These are phyloP conservation scores for button mushroom (Agaricus bisporus) DNA, from an alignment of 768 basidiomycete species.

Conservation along the genomic window DNA sequence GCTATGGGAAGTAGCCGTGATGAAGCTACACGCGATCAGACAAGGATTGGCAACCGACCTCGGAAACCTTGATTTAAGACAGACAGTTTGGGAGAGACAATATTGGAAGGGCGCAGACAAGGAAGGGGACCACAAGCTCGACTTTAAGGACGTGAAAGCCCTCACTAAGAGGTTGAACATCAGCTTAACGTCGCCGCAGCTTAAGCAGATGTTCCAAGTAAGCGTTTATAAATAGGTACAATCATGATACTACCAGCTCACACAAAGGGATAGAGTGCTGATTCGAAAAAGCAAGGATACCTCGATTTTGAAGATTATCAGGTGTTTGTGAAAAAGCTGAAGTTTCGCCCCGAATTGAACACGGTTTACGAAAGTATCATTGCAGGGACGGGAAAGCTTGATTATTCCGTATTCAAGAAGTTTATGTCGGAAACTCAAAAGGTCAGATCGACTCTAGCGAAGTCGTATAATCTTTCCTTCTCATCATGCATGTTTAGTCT, in stretches of 20 bases:
- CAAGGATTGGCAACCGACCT: conserved; percentile 66
- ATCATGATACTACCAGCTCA: neutral
- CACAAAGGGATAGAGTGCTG: conserved; percentile 46
- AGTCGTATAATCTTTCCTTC: neutral
- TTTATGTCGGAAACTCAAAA: conserved; percentile 42
- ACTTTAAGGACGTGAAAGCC: conserved; percentile 66
- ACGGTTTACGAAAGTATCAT: conserved; percentile 42
- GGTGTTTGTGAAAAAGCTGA: conserved; percentile 75
- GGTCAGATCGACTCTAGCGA: conserved; percentile 17
- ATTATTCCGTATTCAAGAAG: conserved; percentile 34
- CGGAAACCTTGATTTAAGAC: conserved; percentile 55
- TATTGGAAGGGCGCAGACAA: conserved; percentile 76
- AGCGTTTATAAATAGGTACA: conserved; percentile 7
- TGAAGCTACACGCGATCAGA: conserved; percentile 57
- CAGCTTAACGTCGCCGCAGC: conserved; percentile 44
- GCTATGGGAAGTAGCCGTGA: conserved; percentile 56
- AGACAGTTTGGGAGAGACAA: conserved; percentile 72
- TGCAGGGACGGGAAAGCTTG: conserved; percentile 26
- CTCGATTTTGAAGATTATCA: conserved; percentile 81
- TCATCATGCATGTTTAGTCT: conserved; percentile 21
- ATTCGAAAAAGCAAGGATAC: conserved; percentile 44
- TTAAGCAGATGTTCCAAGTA: conserved; percentile 57
- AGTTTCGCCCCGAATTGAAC: conserved; percentile 79
- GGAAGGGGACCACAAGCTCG: conserved; percentile 53
- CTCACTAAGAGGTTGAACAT: conserved; percentile 70